A percentile compares a stretch with the other conserved stretches of the same genome.
Conservation (phyloP, 2,329 filamentous ascomycete genomes). For the Monilinia aucupariae region DNA sequence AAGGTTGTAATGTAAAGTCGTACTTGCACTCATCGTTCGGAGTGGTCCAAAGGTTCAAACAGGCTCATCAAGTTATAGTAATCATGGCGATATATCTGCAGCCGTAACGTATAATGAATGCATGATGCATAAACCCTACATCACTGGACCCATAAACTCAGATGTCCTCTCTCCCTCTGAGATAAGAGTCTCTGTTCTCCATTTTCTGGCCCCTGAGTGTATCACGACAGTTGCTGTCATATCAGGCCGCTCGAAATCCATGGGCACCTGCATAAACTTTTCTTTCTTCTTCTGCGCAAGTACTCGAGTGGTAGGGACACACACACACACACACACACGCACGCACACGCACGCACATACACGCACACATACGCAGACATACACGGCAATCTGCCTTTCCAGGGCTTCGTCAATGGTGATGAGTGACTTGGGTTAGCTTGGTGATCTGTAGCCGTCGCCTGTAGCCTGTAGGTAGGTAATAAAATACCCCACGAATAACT, state of each 20-base stretch:
- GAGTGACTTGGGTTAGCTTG: not conserved
- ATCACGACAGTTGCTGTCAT: not conserved
- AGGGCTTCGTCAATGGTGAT: not conserved
- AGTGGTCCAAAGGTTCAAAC: no score
- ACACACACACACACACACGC: no score
- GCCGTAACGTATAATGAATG: not conserved
- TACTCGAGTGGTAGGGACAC: not conserved
- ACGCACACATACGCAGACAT: no score
- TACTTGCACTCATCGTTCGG: not conserved
- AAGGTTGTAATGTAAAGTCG: not conserved
- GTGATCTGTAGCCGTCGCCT: no score
- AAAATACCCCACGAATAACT: no score
- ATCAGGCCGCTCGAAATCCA: not conserved
- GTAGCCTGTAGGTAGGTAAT: no score
- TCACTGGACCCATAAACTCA: not conserved
- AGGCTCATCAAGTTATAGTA: not conserved
- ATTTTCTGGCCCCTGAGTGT: not conserved
- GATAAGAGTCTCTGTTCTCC: not conserved
- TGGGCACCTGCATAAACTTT: constrained; percentile 5
- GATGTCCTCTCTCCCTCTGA: not conserved
- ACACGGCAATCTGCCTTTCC: not conserved
- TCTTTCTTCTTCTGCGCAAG: not conserved
- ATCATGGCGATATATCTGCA: not conserved
- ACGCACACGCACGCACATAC: no score
- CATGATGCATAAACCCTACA: not conserved